Evolutionary conservation across 441 rosid genomes (phyloP).

Genomic region (Aleurites moluccanus): DNA sequence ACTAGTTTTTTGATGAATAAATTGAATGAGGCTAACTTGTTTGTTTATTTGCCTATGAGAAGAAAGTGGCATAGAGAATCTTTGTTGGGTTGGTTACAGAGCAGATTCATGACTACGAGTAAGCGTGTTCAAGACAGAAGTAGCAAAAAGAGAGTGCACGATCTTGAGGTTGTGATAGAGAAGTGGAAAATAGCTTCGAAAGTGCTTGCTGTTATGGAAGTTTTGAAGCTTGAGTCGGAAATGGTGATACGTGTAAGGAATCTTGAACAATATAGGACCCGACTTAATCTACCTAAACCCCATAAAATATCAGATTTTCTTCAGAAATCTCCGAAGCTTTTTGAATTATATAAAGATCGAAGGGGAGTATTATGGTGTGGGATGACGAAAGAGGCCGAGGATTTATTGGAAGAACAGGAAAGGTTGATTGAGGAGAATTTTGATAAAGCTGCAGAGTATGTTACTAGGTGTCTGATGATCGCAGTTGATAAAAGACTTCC

Average conservation of each 20-base stretch:
- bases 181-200: slow-evolving; percentile 66
- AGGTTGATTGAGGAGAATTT: slow-evolving; percentile 54
- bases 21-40: slow-evolving; percentile 21
- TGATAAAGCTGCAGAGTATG: slow-evolving; percentile 65
- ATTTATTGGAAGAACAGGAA: slow-evolving; percentile 60
- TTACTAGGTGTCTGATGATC: slow-evolving; percentile 82
- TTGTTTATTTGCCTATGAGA: slow-evolving; percentile 45
- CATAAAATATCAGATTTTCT: slow-evolving; percentile 61
- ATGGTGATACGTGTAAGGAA: slow-evolving; percentile 58
- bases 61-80: slow-evolving; percentile 16
- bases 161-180: slow-evolving; percentile 72
- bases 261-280: slow-evolving; percentile 51
- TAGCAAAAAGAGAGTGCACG: slow-evolving; percentile 51
- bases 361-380: slow-evolving; percentile 81
- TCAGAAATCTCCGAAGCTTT: slow-evolving; percentile 70
- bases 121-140: slow-evolving; percentile 87
- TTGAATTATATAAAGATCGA: slow-evolving; percentile 70
- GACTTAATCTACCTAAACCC: slow-evolving; percentile 64
- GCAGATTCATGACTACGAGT: slow-evolving; percentile 64
- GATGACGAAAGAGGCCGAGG: slow-evolving; percentile 60
- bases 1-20: slow-evolving; percentile 17
- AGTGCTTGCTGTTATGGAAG: slow-evolving; percentile 59
- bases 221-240: slow-evolving; percentile 69
- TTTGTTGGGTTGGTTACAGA: slow-evolving; percentile 36
- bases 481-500: slow-evolving; percentile 58